phyloP scores from a whole-genome alignment of 2,329 filamentous ascomycete species.

The Pyrenophora teres region DNA sequence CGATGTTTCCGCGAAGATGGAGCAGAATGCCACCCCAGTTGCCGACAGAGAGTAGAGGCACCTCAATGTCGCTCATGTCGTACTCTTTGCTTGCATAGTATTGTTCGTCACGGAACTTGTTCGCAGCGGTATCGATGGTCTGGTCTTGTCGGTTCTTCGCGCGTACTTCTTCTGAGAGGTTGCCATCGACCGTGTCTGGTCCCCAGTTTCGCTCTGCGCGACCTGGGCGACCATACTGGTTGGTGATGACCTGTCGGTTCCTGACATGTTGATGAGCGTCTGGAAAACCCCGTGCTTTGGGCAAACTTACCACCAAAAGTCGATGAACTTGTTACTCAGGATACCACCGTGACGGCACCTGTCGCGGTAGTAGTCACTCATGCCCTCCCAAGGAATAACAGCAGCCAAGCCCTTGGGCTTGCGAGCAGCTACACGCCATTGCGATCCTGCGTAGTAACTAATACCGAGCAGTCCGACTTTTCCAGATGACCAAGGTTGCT shows the following conservation, averaged over 20 bases:
- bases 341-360: constrained; percentile 49
- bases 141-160: constrained; percentile 53
- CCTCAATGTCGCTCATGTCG: constrained; percentile 66
- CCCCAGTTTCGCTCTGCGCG: constrained; percentile 59
- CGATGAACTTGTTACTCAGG: constrained; percentile 45
- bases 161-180: constrained; percentile 59
- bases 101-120: constrained; percentile 64
- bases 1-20: constrained; percentile 70
- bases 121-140: constrained; percentile 42
- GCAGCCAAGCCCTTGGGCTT: constrained; percentile 57
- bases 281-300: too few species aligned
- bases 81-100: constrained; percentile 72
- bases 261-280: constrained; percentile 29
- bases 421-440: constrained; percentile 60
- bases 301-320: constrained; percentile 61
- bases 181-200: constrained; percentile 62
- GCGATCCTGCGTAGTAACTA: constrained; percentile 58
- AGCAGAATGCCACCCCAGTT: constrained; percentile 75
- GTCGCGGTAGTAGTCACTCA: constrained; percentile 60
- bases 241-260: constrained; percentile 67
- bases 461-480: constrained; percentile 59
- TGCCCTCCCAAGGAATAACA: constrained; percentile 62
- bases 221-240: constrained; percentile 68
- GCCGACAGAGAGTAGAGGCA: constrained; percentile 68
- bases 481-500: constrained; percentile 57